Percentiles rank a stretch among this genome's conserved stretches.
phyloP scores from a whole-genome alignment of 2,329 filamentous ascomycete genomes.

The Fusarium irregulare region DNA sequence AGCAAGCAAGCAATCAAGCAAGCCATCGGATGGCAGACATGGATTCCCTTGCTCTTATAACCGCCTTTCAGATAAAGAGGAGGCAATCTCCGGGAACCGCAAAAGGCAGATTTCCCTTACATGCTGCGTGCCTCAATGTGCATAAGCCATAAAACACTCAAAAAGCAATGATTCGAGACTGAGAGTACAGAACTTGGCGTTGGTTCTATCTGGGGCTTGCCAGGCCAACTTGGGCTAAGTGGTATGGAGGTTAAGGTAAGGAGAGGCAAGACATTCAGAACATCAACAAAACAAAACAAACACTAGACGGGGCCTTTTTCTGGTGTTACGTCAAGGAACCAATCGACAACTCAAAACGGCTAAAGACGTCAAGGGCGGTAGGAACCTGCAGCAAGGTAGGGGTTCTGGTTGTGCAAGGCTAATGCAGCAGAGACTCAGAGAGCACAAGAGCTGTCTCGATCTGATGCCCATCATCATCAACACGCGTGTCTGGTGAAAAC shows the following conservation, averaged over 20 bases:
- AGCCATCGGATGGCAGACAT: slow-evolving; percentile 18
- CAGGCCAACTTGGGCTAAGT: slow-evolving; percentile 41
- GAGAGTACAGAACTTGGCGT: slow-evolving; percentile 28
- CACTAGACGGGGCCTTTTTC: slow-evolving; percentile 3
- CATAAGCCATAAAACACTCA: slow-evolving; percentile 16
- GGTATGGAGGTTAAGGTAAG: slow-evolving; percentile 43
- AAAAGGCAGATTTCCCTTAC: slow-evolving; percentile 30
- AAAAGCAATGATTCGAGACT: slow-evolving; percentile 37
- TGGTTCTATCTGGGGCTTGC: slow-evolving; percentile 29
- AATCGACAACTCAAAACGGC: slow-evolving; percentile 24
- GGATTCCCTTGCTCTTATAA: slow-evolving; percentile 37
- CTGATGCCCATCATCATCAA: slow-evolving; percentile 18
- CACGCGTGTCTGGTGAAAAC: slow-evolving; percentile 16
- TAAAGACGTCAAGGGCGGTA: slow-evolving; percentile 38
- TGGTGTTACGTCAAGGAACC: slow-evolving; percentile 20
- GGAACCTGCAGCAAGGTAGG: slow-evolving; percentile 39
- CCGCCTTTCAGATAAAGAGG: background rate
- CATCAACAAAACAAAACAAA: slow-evolving; percentile 32
- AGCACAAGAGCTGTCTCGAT: slow-evolving; percentile 13
- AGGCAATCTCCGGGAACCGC: slow-evolving; percentile 23
- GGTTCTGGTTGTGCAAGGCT: slow-evolving; percentile 23
- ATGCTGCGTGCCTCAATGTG: slow-evolving; percentile 29
- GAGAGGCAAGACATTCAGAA: slow-evolving; percentile 43
- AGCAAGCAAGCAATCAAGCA: slow-evolving; percentile 19
- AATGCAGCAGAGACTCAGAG: slow-evolving; percentile 14